Evolutionary conservation across 2,329 filamentous ascomycete species (phyloP), one percentile per base, ranked within the genome.

Genomic region (Venturia aucupariae): DNA sequence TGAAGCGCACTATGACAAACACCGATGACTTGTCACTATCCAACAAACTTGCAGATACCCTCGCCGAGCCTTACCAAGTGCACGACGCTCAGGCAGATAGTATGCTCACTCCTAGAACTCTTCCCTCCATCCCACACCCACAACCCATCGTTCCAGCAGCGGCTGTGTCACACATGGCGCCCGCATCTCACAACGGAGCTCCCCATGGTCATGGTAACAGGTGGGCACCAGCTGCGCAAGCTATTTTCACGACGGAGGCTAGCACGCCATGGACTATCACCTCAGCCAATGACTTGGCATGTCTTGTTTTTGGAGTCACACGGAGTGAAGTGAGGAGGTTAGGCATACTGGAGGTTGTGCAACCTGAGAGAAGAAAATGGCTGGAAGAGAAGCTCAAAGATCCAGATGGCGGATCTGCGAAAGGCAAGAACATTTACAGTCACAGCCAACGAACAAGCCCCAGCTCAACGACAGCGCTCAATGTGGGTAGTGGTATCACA

Each of bases 251-350:
- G 8, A 99, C 94, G n/a, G 90, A 96, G 75, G 84, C 90, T 17
- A 86, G 89, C 68, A 84, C 90, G 10, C 94, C 93, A 3, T 99
- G 92, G 90, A 99, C 93, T 0, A 97, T 99, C 66, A 84, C 97
- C 63, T 90, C 94, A 3, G 94, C 94, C 61, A 99, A 99, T 73
- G 94, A 99, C 73, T 81, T 99, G 60, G 94, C 94, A 22, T 99
- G 94, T 75, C 81, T 99, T 54, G 88, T 97, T n/a, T 99, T 97
- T 77, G 94, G 94, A n/a, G 91, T 99, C 11, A 96, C 92, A n/a
- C 90, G 91, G 72, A 90, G 90, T 4, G 94, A 99, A 75, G 90
- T 99, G 30, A 86, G 92, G 64, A 97, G 92, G 73, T 86, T 97
- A 80, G 93, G 94, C 60, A 97, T 99, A 65, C 77, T 99, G 65